Percentiles rank a stretch among this genome's conserved stretches.
These are phyloP conservation scores for Quercus agrifolia DNA, from an alignment of 306 rosid genomes.

Conservation along the genomic window DNA sequence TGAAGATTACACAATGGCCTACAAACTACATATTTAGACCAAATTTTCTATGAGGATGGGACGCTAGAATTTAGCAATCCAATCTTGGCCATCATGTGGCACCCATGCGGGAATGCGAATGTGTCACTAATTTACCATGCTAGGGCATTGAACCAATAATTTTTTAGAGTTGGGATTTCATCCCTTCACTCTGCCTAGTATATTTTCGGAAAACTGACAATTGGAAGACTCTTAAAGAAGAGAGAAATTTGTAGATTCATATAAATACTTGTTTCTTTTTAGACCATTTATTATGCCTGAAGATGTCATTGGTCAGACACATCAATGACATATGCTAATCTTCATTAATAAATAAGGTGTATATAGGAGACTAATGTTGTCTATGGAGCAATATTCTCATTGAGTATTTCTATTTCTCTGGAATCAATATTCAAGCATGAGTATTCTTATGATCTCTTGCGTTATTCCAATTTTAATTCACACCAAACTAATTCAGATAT, in stretches of 20 bases:
- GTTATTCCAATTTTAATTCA: background rate
- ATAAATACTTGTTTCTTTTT: background rate
- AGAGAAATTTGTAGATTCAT: background rate
- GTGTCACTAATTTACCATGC: no score
- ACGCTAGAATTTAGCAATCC: background rate
- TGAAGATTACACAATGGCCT: background rate
- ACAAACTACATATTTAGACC: background rate
- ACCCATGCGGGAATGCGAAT: no score
- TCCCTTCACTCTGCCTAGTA: background rate
- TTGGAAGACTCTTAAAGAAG: background rate
- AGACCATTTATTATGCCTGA: background rate
- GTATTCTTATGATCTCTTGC: background rate
- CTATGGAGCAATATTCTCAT: background rate
- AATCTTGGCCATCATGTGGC: background rate
- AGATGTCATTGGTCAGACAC: background rate
- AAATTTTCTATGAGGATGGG: background rate
- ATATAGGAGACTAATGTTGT: background rate
- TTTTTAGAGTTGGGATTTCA: no score
- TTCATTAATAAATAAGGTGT: background rate
- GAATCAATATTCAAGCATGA: background rate
- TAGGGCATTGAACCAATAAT: no score
- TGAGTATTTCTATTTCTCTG: no score
- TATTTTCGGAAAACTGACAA: background rate
- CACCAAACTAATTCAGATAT: constrained; percentile 13
- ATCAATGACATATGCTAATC: background rate